Evolutionary conservation across 208 protist genomes (phyloP), one percentile per base, ranked within the genome.

Genomic region (Borovskyia barvae): DNA sequence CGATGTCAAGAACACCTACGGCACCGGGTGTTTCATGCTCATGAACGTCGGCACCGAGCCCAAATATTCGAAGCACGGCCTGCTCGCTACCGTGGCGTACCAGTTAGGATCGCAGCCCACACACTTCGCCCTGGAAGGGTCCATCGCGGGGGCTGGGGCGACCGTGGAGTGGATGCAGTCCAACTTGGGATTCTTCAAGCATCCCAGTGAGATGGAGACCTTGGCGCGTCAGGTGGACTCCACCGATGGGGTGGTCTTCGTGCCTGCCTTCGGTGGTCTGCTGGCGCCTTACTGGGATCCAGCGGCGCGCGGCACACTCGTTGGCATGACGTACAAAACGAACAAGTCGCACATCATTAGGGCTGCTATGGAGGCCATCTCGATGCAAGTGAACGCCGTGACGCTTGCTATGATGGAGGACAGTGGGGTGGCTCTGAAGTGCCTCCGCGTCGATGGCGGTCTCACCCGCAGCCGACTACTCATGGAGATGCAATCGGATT

Each of bases 21-120:
- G 98, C 12, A 99, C 98, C 1, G 98, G 98, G 9, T 98, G 96
- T 68, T 99, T 99, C 75, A 61, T 99, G 22, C 79, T 99, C 14
- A 86, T 94, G 68, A 99, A 99, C 64, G 97, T 94, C 7, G 98
- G 98, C n/a, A 64, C 69, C n/a, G 58, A 69, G 20, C 60, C 67
- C 19, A 66, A 94, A 22, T 77, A 85, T 32, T 98, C 92, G 0
- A 77, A 75, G 22, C 68, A 97, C 69, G 98, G 97, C 11, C 77
- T 99, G 17, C 72, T 99, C 1, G 92, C 97, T 19, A 99, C 98
- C 5, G 89, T 98, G 20, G 88, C 56, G 15, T 99, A 97, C 69
- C 72, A 99, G 71, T 46, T 99, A 14, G 96, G 73, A 22, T 68
- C 63, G 15, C 64, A 43, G 9, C 63, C 74, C 15, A 75, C 76